These are phyloP conservation scores for Suillus cothurnatus DNA, from an alignment of 768 basidiomycete genomes.

Conservation along the genomic window DNA sequence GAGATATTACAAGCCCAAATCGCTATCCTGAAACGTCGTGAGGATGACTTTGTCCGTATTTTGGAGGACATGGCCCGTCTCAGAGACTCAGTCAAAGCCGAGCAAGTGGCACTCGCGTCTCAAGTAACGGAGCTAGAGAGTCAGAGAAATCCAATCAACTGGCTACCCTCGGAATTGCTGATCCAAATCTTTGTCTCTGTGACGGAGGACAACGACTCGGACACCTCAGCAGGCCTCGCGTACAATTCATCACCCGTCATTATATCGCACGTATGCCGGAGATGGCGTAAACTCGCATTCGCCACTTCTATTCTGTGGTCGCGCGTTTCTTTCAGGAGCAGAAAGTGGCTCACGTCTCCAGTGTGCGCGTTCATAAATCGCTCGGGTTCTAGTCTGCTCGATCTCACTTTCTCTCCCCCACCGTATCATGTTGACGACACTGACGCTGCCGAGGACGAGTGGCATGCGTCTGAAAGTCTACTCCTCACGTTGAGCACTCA, in stretches of 20 bases:
- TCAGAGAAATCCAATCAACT: slow-evolving; percentile 48
- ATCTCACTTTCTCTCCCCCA: slow-evolving; percentile 36
- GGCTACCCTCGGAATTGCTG: slow-evolving; percentile 53
- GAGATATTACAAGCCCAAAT: slow-evolving; percentile 42
- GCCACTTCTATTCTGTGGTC: slow-evolving; percentile 49
- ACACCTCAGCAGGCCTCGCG: slow-evolving; percentile 24
- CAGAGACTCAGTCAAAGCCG: slow-evolving; percentile 36
- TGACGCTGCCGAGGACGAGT: slow-evolving; percentile 20
- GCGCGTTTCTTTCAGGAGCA: slow-evolving; percentile 33
- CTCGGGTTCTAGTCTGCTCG: slow-evolving; percentile 36
- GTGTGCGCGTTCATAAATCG: slow-evolving; percentile 38
- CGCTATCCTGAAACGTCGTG: slow-evolving; percentile 36
- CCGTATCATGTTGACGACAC: slow-evolving; percentile 11
- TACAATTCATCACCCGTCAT: slow-evolving; percentile 39
- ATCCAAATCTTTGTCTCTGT: slow-evolving; percentile 43
- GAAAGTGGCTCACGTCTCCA: slow-evolving; percentile 24
- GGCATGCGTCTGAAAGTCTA: slow-evolving; percentile 24
- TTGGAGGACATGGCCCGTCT: slow-evolving; percentile 42
- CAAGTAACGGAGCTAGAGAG: slow-evolving; percentile 38
- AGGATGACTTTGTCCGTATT: slow-evolving; percentile 42
- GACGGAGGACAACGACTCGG: slow-evolving; percentile 27
- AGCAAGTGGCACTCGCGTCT: slow-evolving; percentile 35
- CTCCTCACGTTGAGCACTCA: slow-evolving; percentile 25
- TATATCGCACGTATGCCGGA: slow-evolving; percentile 51
- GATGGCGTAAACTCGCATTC: slow-evolving; percentile 51